Evolutionary conservation across 352 stramenopile genomes (phyloP).

Genomic region (Thraustochytrium striatum): DNA sequence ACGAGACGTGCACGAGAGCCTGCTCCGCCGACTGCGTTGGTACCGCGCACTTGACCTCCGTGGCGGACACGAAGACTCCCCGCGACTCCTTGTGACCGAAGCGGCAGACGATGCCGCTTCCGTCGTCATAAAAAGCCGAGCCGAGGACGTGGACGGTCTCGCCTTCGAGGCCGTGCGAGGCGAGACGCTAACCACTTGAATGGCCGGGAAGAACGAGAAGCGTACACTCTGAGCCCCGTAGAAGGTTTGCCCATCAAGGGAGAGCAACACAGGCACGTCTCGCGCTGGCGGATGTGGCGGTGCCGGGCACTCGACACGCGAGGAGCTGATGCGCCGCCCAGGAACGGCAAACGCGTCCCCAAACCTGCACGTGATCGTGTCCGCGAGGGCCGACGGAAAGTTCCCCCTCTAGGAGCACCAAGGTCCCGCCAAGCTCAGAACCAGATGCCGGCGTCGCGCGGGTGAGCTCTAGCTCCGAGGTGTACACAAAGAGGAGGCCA

Average conservation of each 20-base stretch:
- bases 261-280: not conserved
- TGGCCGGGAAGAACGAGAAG: not conserved
- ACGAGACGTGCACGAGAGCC: not conserved
- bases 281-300: not conserved
- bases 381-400: not conserved
- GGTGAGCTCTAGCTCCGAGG: not conserved
- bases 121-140: not conserved
- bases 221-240: not conserved
- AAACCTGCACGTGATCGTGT: not conserved
- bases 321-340: not conserved
- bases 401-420: not conserved
- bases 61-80: not conserved
- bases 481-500: not conserved
- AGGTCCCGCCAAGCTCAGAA: not conserved
- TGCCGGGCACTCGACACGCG: not conserved
- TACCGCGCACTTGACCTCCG: not conserved
- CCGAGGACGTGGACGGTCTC: not conserved
- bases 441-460: not conserved
- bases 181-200: not conserved
- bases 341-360: not conserved
- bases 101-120: not conserved
- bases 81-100: not conserved
- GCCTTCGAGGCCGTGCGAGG: not conserved
- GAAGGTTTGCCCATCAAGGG: not conserved
- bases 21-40: not conserved